phyloP scores from a whole-genome alignment of 2,329 filamentous ascomycete genomes.

The Trichoderma sp. region DNA sequence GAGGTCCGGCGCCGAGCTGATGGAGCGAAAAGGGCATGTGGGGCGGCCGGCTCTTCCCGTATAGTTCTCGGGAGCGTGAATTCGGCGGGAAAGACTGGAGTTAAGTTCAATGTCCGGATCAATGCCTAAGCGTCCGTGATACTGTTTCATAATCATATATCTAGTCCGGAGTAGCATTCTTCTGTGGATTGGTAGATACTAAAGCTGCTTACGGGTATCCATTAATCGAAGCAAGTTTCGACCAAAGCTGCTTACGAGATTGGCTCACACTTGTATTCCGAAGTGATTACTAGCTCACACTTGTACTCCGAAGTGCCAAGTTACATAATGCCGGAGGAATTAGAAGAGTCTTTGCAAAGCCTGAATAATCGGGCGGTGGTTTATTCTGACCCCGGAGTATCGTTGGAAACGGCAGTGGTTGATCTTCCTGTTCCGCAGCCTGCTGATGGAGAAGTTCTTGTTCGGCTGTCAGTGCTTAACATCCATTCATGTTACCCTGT shows the following conservation, averaged over 20 bases:
- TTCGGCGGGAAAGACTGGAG: background rate
- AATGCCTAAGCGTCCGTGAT: background rate
- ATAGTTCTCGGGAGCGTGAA: background rate
- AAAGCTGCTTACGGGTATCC: background rate
- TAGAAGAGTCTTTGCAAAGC: background rate
- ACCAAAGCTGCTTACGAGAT: background rate
- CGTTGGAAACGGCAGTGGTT: background rate
- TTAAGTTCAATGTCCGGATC: background rate
- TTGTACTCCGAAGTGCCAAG: background rate
- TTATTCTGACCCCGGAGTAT: background rate
- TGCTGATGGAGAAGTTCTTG: background rate
- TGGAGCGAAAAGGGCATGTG: background rate
- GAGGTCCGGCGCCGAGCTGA: background rate
- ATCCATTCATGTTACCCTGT: background rate
- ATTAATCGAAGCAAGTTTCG: background rate
- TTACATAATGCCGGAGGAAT: background rate
- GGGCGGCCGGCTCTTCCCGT: background rate
- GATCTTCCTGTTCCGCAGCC: background rate
- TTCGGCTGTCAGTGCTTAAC: background rate
- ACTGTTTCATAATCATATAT: background rate
- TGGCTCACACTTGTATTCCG: background rate
- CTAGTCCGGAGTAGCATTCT: background rate
- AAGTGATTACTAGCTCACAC: background rate
- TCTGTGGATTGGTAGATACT: background rate
- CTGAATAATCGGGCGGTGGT: background rate